Percentiles rank a stretch among this genome's conserved stretches.
These are phyloP conservation scores for Eimeria necatrix DNA, from an alignment of 169 alveolate species.

Conservation along the genomic window DNA sequence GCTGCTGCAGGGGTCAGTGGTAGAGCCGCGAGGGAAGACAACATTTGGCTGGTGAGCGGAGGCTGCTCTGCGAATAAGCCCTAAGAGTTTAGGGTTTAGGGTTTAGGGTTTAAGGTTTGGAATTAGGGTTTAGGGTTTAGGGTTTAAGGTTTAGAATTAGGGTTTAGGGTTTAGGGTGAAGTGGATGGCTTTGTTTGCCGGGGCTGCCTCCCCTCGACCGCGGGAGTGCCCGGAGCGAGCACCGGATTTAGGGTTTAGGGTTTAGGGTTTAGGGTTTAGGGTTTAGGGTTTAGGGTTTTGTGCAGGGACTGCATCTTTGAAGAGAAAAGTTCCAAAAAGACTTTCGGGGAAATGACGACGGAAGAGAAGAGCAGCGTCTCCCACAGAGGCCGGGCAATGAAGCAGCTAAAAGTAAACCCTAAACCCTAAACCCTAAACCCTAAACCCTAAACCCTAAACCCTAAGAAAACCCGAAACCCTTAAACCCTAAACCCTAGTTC, in stretches of 20 bases:
- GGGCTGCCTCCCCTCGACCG: too few relatives aligned
- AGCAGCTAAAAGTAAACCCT: slow-evolving; percentile 4
- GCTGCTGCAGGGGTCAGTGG: slow-evolving; percentile 24
- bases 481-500: neutral
- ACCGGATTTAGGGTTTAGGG: too few relatives aligned
- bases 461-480: neutral
- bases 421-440: slow-evolving; percentile 30
- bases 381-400: slow-evolving; percentile 13
- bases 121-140: too few relatives aligned
- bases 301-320: slow-evolving; percentile 10
- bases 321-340: neutral
- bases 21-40: slow-evolving; percentile 40
- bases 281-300: slow-evolving; percentile 36
- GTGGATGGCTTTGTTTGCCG: neutral
- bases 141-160: neutral
- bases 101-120: slow-evolving; percentile 20
- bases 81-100: neutral
- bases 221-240: neutral
- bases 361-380: slow-evolving; percentile 33
- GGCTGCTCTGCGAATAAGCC: neutral
- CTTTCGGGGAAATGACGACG: slow-evolving; percentile 21
- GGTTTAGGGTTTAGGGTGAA: neutral
- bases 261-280: slow-evolving; percentile 34
- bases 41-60: slow-evolving; percentile 27
- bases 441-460: neutral